Percentiles rank a stretch among this genome's conserved stretches.
phyloP scores from a whole-genome alignment of 768 basidiomycete genomes.

The Trametes coccinea region DNA sequence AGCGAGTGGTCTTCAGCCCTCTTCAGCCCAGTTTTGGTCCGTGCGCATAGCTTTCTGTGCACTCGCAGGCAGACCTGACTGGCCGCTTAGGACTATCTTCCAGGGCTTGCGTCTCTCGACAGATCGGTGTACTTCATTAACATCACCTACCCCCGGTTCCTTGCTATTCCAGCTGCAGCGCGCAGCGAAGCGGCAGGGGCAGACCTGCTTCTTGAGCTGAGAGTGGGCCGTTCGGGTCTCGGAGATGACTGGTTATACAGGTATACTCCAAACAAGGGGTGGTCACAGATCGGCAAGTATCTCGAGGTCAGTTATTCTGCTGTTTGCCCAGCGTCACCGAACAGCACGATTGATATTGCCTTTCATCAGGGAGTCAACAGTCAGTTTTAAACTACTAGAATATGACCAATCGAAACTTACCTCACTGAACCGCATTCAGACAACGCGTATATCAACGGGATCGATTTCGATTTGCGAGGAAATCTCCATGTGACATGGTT shows the following conservation, averaged over 20 bases:
- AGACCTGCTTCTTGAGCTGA: slow-evolving; percentile 37
- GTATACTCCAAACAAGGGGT: slow-evolving; percentile 33
- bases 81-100: slow-evolving; percentile 33
- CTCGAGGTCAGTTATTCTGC: slow-evolving; percentile 31
- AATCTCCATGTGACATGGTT: slow-evolving; percentile 36
- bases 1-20: slow-evolving; percentile 29
- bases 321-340: not conserved
- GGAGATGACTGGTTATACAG: slow-evolving; percentile 42
- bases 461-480: slow-evolving; percentile 36
- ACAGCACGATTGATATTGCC: not conserved
- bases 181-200: slow-evolving; percentile 9
- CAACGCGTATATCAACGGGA: slow-evolving; percentile 41
- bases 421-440: slow-evolving; percentile 20
- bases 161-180: slow-evolving; percentile 18
- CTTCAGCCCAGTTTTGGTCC: slow-evolving; percentile 32
- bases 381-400: slow-evolving; percentile 10
- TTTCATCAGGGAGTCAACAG: slow-evolving; percentile 37
- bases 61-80: not conserved
- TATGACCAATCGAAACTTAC: not conserved
- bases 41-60: not conserved
- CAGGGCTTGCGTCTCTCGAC: slow-evolving; percentile 35
- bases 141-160: slow-evolving; percentile 39
- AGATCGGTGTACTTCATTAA: slow-evolving; percentile 36
- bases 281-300: slow-evolving; percentile 36
- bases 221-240: slow-evolving; percentile 38